phyloP scores from a whole-genome alignment of 129 eudicot species.

The Dittrichia graveolens region DNA sequence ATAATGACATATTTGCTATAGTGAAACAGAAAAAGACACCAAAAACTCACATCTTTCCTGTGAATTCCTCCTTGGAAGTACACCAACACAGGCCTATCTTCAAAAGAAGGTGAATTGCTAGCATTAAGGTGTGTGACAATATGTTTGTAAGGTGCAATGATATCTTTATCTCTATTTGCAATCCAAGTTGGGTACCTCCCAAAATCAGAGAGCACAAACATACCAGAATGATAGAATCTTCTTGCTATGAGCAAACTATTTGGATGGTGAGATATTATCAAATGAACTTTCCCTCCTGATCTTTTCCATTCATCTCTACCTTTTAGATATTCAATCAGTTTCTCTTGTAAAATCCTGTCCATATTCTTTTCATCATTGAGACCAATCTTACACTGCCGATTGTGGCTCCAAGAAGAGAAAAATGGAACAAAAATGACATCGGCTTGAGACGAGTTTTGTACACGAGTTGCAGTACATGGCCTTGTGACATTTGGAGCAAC shows the following conservation, averaged over 20 bases:
- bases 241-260: constrained; percentile 79
- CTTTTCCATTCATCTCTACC: constrained; percentile 65
- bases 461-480: constrained; percentile 66
- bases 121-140: constrained; percentile 53
- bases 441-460: constrained; percentile 57
- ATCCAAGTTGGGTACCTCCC: constrained; percentile 63
- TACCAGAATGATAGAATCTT: constrained; percentile 59
- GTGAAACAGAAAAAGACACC: no score
- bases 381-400: constrained; percentile 56
- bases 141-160: constrained; percentile 93
- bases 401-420: constrained; percentile 85
- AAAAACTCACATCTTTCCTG: constrained; percentile 78
- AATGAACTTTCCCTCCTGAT: constrained; percentile 65
- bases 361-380: constrained; percentile 40
- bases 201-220: constrained; percentile 88
- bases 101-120: constrained; percentile 54
- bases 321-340: constrained; percentile 59
- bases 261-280: constrained; percentile 87
- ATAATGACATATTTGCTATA: no score
- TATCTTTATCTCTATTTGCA: constrained; percentile 79
- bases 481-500: constrained; percentile 40
- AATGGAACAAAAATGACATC: constrained; percentile 79
- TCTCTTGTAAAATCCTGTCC: constrained; percentile 58
- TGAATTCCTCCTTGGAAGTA: constrained; percentile 88
- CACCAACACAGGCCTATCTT: constrained; percentile 55